A percentile compares a stretch with the other conserved stretches of the same genome.
Evolutionary conservation across 305 asterid genomes (phyloP).

Genomic region (Petunia hybrid): DNA sequence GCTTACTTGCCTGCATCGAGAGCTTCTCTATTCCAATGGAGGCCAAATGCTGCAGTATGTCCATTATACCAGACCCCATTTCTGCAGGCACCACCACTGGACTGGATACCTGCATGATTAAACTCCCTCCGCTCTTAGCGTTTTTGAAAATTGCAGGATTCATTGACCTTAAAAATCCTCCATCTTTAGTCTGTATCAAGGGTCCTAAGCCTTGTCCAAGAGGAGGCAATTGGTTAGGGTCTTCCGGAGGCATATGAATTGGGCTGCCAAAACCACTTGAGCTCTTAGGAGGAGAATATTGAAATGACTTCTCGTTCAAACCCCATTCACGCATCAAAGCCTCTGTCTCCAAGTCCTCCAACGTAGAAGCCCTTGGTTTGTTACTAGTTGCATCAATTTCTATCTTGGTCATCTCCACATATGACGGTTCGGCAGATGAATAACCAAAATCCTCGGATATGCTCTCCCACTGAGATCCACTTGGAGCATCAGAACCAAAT

Average conservation of each 20-base stretch:
- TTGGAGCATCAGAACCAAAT: conserved; percentile 38
- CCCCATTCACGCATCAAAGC: conserved; percentile 92
- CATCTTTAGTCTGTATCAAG: conserved; percentile 78
- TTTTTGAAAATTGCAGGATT: conserved; percentile 71
- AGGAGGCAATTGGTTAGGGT: conserved; percentile 69
- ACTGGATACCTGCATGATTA: conserved; percentile 93
- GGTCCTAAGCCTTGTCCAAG: conserved; percentile 91
- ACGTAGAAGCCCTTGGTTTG: conserved; percentile 61
- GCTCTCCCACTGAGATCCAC: conserved; percentile 56
- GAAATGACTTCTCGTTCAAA: conserved; percentile 71
- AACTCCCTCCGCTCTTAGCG: conserved; percentile 77
- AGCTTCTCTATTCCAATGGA: conserved; percentile 96
- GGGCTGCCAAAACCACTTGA: conserved; percentile 74
- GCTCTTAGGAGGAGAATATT: conserved; percentile 62
- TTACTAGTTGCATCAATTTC: conserved; percentile 51
- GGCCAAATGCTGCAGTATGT: conserved; percentile 82
- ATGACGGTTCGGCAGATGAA: conserved; percentile 44
- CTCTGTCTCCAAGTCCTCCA: conserved; percentile 95
- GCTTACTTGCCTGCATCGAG: conserved; percentile 89
- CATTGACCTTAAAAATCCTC: conserved; percentile 95
- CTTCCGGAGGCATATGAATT: conserved; percentile 57
- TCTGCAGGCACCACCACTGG: conserved; percentile 98
- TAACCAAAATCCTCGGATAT: conserved; percentile 48
- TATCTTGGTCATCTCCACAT: conserved; percentile 45
- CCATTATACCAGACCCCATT: conserved; percentile 92